phyloP scores from a whole-genome alignment of 305 asterid genomes.

The Ajuga reptans region DNA sequence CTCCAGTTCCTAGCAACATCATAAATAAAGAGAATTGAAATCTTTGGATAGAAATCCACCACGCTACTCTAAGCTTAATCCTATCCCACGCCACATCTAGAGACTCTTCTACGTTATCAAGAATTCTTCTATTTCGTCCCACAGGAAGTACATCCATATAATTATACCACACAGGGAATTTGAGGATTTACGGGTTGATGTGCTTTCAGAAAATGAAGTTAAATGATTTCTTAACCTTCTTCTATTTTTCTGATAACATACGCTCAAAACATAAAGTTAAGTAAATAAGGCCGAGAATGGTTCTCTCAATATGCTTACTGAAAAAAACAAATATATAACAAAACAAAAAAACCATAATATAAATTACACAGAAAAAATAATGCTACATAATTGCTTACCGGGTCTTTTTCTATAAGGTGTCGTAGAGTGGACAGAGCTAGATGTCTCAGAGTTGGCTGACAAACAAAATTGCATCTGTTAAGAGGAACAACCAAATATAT shows the following conservation, averaged over 20 bases:
- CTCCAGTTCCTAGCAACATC: no score
- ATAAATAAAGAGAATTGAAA: no score
- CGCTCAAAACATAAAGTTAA: background rate
- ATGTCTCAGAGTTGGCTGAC: conserved; percentile 86
- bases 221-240: background rate
- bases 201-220: conserved; percentile 2
- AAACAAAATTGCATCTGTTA: conserved; percentile 29
- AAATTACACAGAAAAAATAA: conserved; percentile 13
- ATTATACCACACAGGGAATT: conserved; percentile 9
- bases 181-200: background rate
- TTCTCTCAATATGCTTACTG: background rate
- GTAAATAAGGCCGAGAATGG: background rate
- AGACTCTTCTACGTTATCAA: no score
- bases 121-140: no score
- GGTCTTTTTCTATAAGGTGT: conserved; percentile 96
- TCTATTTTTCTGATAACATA: background rate
- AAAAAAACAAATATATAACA: background rate
- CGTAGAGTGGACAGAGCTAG: conserved; percentile 90
- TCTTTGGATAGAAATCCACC: no score
- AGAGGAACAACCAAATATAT: conserved; percentile 19
- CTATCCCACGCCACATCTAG: no score
- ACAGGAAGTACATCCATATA: background rate
- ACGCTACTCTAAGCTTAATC: no score
- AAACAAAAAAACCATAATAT: background rate
- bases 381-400: conserved; percentile 52